Percentiles rank a stretch among this genome's conserved stretches.
These are phyloP conservation scores for Debaryomyces maramus DNA, from an alignment of 805 yeast species.

Conservation along the genomic window DNA sequence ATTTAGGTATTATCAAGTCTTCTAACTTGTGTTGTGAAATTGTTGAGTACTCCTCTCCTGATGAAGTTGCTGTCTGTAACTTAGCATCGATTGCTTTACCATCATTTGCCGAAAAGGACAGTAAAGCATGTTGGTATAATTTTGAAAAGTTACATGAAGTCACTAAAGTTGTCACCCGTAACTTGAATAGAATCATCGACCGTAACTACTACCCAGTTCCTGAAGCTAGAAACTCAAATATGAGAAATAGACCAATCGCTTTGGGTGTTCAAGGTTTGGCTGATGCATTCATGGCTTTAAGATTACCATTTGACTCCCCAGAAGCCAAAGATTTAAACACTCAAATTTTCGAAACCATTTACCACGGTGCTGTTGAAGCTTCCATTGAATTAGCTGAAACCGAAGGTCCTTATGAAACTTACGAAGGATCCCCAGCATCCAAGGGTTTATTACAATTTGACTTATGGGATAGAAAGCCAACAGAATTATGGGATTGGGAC, in stretches of 20 bases:
- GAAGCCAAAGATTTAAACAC: conserved; percentile 57
- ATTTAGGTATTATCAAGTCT: conserved; percentile 58
- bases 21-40: conserved; percentile 65
- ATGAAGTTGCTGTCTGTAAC: conserved; percentile 62
- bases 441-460: conserved; percentile 58
- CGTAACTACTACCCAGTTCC: conserved; percentile 57
- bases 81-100: conserved; percentile 62
- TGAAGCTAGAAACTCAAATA: conserved; percentile 53
- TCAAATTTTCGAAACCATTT: conserved; percentile 61
- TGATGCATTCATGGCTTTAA: conserved; percentile 54
- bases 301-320: conserved; percentile 58
- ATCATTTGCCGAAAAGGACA: conserved; percentile 50
- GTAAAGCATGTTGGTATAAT: conserved; percentile 46
- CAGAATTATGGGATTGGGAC: conserved; percentile 62
- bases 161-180: conserved; percentile 53
- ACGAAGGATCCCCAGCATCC: conserved; percentile 60
- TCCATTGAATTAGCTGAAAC: conserved; percentile 52
- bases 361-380: conserved; percentile 59
- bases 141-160: conserved; percentile 56
- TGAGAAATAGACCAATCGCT: conserved; percentile 62
- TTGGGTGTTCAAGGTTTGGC: conserved; percentile 66
- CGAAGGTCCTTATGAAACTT: conserved; percentile 53
- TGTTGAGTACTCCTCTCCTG: conserved; percentile 59
- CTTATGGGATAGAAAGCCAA: conserved; percentile 59
- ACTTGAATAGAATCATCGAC: conserved; percentile 58